Evolutionary conservation across 2,329 filamentous ascomycete species (phyloP).

Genomic region (Diaporthe sp.): DNA sequence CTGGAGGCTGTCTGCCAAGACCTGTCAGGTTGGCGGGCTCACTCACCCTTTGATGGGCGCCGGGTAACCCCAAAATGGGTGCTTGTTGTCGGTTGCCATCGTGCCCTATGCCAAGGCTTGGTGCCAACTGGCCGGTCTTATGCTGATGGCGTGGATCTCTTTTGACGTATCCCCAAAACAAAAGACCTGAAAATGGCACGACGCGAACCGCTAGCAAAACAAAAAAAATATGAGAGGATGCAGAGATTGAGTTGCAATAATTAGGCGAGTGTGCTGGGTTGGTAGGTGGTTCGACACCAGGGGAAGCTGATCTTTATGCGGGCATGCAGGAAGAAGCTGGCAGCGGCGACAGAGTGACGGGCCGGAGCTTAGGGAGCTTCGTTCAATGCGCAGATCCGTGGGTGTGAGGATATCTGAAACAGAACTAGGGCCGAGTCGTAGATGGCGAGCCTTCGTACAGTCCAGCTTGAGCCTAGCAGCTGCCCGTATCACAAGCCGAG

Average conservation of each 20-base stretch:
- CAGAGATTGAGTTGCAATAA: background rate
- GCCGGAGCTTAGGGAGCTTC: conserved; percentile 13
- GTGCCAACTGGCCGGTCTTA: conserved; percentile 9
- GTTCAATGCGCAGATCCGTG: conserved; percentile 23
- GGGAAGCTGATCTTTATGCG: conserved; percentile 30
- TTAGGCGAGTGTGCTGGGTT: background rate
- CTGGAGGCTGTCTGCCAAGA: background rate
- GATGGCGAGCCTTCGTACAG: background rate
- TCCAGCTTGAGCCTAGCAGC: conserved; percentile 27
- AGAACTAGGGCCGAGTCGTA: conserved; percentile 28
- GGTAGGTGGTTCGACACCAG: background rate
- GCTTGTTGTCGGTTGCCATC: conserved; percentile 35
- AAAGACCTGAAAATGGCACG: background rate
- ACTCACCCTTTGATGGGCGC: conserved; percentile 38
- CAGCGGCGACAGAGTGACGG: background rate
- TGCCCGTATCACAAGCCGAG: conserved; percentile 22
- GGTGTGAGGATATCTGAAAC: conserved; percentile 30
- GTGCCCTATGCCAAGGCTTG: background rate
- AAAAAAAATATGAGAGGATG: background rate
- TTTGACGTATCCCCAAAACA: background rate
- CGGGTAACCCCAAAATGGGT: conserved; percentile 38
- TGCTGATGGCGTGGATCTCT: background rate
- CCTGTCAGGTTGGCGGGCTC: conserved; percentile 5
- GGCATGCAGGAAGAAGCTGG: conserved; percentile 6
- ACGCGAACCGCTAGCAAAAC: background rate